Evolutionary conservation across 2,329 filamentous ascomycete species (phyloP).

Genomic region (Cercospora zeae-maydis): DNA sequence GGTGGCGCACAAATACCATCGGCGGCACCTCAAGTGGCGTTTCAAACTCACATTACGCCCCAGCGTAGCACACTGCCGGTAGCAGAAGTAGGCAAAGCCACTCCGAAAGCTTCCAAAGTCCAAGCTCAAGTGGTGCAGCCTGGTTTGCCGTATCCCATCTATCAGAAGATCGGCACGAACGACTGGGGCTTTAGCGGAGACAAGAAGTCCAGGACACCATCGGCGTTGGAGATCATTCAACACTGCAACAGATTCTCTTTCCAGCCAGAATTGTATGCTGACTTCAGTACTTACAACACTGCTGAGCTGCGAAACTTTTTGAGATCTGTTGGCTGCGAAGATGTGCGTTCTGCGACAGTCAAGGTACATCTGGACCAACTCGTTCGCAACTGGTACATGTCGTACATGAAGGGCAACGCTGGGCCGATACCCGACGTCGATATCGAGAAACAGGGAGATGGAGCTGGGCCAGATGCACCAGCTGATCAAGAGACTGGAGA

Average conservation of each 20-base stretch:
- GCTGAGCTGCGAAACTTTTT: background rate
- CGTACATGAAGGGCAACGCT: background rate
- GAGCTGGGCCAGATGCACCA: background rate
- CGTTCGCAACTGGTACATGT: background rate
- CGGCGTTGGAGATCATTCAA: background rate
- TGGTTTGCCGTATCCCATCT: background rate
- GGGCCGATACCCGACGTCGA: background rate
- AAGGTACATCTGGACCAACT: background rate
- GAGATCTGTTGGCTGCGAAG: background rate
- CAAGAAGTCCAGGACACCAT: background rate
- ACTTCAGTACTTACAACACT: background rate
- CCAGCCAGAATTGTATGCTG: background rate
- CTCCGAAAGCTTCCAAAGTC: background rate
- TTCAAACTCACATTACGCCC: too few species aligned
- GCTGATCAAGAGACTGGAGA: background rate
- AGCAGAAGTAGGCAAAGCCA: background rate
- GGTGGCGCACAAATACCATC: background rate
- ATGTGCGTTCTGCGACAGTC: background rate
- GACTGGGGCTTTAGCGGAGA: background rate
- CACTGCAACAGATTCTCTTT: background rate
- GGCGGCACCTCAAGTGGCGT: background rate
- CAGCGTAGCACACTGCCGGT: too few species aligned
- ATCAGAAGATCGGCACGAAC: background rate
- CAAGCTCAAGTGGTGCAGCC: background rate
- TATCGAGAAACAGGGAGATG: background rate